Evolutionary conservation across 768 basidiomycete species (phyloP), one percentile per base, ranked within the genome.

Genomic region (Ramaria sp.): DNA sequence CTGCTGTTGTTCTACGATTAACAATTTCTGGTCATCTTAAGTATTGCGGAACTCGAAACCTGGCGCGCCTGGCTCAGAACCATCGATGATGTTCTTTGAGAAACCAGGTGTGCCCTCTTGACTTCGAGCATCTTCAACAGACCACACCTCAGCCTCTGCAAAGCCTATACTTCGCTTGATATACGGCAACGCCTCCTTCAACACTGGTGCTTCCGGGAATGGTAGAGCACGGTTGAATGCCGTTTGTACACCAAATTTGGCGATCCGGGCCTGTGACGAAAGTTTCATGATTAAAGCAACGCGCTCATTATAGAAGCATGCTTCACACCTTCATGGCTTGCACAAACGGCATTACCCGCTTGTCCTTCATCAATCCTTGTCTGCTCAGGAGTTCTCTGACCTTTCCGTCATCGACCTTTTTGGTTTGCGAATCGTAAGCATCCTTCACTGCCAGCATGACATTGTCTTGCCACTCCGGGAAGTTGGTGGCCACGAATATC

Each of bases 301-400:
- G 17, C 22, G 9, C 52, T 51, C n/a, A 34, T 11, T 46, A 30
- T 33, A 31, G 10, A 47, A 20, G 19, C 56, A 42, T 48, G 41
- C 6, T 11, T 65, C 75, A 38, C 53, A 93, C 95, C 84, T 96
- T 94, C 83, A 97, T 88, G 31, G 77, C 72, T 59, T 95, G 89
- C 47, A 93, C 81, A 72, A 95, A 97, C 6, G 94, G 94, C 95
- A 97, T 98, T 42, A 79, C 79, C 43, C 84, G 81, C 75, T 98
- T 98, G 73, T 98, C 92, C 78, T 96, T 97, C 72, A 93, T 84
- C 68, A 97, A 67, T 4, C 90, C 92, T 20, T 75, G 77, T 66
- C 80, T 75, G 9, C 76, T 77, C 67, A 98, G 67, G 62, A 79
- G 62, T 63, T 81, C 74, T 68, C 84, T 79, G 51, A 94, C 81